These are phyloP conservation scores for Blepharisma undulans DNA, from an alignment of 169 alveolate genomes.

Conservation along the genomic window DNA sequence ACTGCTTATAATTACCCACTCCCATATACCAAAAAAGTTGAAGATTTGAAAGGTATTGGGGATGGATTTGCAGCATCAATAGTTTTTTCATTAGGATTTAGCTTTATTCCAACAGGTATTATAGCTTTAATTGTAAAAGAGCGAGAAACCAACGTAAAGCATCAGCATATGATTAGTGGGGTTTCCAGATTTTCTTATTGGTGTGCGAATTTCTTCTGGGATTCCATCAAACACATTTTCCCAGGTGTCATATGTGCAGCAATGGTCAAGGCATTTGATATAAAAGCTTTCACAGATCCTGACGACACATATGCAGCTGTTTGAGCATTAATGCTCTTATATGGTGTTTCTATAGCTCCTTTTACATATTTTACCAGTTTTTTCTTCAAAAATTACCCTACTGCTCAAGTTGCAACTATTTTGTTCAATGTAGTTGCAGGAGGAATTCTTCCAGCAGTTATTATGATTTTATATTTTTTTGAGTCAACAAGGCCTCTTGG, in stretches of 20 bases:
- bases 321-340: constrained; percentile 61
- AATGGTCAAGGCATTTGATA: constrained; percentile 59
- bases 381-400: constrained; percentile 51
- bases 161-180: constrained; percentile 82
- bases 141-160: constrained; percentile 76
- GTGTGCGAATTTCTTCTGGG: constrained; percentile 77
- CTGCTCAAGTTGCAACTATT: constrained; percentile 32
- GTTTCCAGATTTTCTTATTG: constrained; percentile 79
- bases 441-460: constrained; percentile 43
- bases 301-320: constrained; percentile 35
- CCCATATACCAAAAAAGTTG: constrained; percentile 10
- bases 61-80: constrained; percentile 26
- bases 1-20: constrained; percentile 19
- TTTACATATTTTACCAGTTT: constrained; percentile 65
- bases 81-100: constrained; percentile 61
- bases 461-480: constrained; percentile 41
- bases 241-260: constrained; percentile 55
- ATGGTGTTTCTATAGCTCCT: constrained; percentile 63
- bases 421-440: constrained; percentile 41
- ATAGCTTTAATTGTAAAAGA: constrained; percentile 81
- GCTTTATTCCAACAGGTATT: constrained; percentile 86
- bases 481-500: constrained; percentile 37
- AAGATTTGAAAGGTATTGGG: background rate
- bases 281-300: constrained; percentile 31
- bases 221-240: constrained; percentile 66